Percentiles rank a stretch among this genome's conserved stretches.
Conservation (phyloP, 805 yeast genomes). For the Wickerhamomyces silvicola region DNA sequence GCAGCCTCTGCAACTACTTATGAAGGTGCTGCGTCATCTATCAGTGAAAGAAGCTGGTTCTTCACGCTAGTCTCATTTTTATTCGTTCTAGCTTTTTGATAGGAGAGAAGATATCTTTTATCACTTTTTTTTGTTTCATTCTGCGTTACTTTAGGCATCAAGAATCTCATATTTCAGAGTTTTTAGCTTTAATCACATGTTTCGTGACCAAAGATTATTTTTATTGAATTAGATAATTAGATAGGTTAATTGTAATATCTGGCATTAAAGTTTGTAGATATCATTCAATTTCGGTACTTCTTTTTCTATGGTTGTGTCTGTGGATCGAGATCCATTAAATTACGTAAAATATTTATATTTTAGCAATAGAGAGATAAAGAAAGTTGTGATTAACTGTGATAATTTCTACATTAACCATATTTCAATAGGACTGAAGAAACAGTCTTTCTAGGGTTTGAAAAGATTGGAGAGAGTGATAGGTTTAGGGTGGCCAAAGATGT, state of each 20-base stretch:
- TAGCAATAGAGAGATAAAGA: no score
- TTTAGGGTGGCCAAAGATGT: conserved; percentile 21
- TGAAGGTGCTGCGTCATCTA: conserved; percentile 2
- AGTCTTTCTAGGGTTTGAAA: conserved; percentile 7
- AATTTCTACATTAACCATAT: background rate
- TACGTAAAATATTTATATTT: no score
- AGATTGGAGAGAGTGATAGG: conserved; percentile 9
- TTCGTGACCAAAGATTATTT: no score
- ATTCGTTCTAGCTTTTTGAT: background rate
- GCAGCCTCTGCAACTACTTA: conserved; percentile 1
- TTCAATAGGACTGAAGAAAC: conserved; percentile 13
- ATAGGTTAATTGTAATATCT: no score
- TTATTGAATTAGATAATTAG: no score
- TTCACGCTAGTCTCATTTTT: conserved; percentile 1
- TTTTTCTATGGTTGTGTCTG: no score
- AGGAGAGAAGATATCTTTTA: background rate
- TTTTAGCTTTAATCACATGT: no score
- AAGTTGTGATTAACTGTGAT: no score
- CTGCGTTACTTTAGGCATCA: background rate
- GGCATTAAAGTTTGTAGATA: no score
- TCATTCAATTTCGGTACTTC: no score
- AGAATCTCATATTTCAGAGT: background rate
- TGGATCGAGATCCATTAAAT: no score
- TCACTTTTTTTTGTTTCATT: background rate
- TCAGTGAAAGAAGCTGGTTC: background rate